These are phyloP conservation scores for Xylaria sp. DNA, from an alignment of 2,329 filamentous ascomycete genomes.

Conservation along the genomic window DNA sequence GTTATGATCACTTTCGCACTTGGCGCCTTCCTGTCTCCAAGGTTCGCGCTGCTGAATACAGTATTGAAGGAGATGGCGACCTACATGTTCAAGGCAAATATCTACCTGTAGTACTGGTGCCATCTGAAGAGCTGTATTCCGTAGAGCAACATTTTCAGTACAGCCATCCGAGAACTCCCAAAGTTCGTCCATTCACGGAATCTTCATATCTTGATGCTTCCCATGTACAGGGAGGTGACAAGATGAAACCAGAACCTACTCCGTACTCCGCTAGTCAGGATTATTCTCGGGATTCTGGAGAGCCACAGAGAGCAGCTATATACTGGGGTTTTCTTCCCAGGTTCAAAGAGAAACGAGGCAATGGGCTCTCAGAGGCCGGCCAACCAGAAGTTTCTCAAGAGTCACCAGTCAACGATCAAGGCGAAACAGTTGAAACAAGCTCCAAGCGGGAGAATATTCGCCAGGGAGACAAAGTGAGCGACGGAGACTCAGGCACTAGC, in stretches of 20 bases:
- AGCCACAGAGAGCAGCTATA: slow-evolving; percentile 33
- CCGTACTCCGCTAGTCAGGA: slow-evolving; percentile 19
- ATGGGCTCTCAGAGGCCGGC: neutral
- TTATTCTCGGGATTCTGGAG: slow-evolving; percentile 13
- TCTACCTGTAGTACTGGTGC: slow-evolving; percentile 19
- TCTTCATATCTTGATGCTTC: slow-evolving; percentile 14
- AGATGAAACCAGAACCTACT: slow-evolving; percentile 26
- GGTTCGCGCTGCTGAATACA: slow-evolving; percentile 39
- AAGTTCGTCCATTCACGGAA: slow-evolving; percentile 39
- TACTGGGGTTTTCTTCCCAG: slow-evolving; percentile 47
- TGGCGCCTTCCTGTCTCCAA: slow-evolving; percentile 38
- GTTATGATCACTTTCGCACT: slow-evolving; percentile 24
- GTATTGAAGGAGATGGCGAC: slow-evolving; percentile 1
- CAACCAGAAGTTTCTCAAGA: slow-evolving; percentile 25
- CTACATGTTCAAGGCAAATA: slow-evolving; percentile 8
- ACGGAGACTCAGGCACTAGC: neutral
- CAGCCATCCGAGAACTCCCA: slow-evolving; percentile 34
- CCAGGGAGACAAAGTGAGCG: slow-evolving; percentile 21
- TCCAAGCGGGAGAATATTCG: slow-evolving; percentile 39
- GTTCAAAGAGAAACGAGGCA: slow-evolving; percentile 31
- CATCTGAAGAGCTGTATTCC: slow-evolving; percentile 16
- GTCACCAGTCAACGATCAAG: slow-evolving; percentile 33
- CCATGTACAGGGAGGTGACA: slow-evolving; percentile 27
- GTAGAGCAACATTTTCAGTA: slow-evolving; percentile 30
- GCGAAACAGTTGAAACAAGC: slow-evolving; percentile 26